Evolutionary conservation across 2,329 filamentous ascomycete genomes (phyloP), one percentile per base, ranked within the genome.

Genomic region (Cladorrhinum sp.): DNA sequence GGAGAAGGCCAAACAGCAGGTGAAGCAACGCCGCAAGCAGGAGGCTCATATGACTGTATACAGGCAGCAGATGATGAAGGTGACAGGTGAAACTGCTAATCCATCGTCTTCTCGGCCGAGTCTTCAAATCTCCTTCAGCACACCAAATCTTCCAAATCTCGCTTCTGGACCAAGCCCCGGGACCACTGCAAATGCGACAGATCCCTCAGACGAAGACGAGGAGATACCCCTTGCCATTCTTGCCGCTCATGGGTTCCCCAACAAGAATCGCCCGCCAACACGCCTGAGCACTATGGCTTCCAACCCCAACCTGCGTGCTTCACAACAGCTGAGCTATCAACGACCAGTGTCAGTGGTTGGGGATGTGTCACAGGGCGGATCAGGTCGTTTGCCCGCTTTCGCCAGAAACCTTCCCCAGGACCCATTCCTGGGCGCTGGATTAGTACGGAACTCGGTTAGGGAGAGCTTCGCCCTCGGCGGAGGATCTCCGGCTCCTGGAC

Each of bases 41-140:
- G 91, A 96, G 74, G 92, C 92, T 12, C 91, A 95, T 72, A 88
- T 96, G 80, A 84, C 91, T 1, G 88, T 96, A 1, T 96, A 96
- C 73, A 86, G 92, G 61, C 92, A 96, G 73, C 90, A 95, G 75
- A 96, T 96, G 92, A 96, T 94, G 90, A 96, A 96, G 76, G 89
- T 95, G 28, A 96, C 92, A 0, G 92, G 92, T 53, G 91, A 94
- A 67, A 77, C 86, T 21, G 73, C 81, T 3, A 74, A 80, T 10
- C 75, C 77, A 48, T 67, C 75, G 12, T 70, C 77, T 10, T 73
- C 80, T 24, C 83, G 86, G n/a, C 81, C 84, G 14, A 77, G 78
- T 55, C 73, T 87, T 63, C 79, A 82, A 18, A 77, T 81, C 33
- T 85, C 84, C 3, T 79, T 82, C 69, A 90, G 87, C 72, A 84